A percentile compares a stretch with the other conserved stretches of the same genome.
Evolutionary conservation across 768 basidiomycete genomes (phyloP).

Genomic region (Trametes meyenii): DNA sequence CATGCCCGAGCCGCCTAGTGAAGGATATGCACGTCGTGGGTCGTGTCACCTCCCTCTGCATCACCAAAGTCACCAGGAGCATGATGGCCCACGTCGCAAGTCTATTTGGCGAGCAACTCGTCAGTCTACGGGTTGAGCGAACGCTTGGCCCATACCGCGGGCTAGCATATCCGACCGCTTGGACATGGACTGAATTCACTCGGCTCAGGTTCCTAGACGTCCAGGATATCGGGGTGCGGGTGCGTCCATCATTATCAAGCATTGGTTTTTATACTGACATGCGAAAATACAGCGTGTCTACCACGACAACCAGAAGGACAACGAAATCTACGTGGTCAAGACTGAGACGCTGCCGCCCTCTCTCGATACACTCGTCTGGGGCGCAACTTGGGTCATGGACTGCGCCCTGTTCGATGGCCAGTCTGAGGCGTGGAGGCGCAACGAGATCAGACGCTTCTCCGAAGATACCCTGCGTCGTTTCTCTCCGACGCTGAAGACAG

Average conservation of each 20-base stretch:
- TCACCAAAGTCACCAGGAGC: neutral
- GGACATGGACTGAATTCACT: neutral
- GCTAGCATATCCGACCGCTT: slow-evolving; percentile 2
- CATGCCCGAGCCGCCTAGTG: neutral
- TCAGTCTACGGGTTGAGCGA: slow-evolving; percentile 2
- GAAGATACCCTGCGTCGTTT: neutral
- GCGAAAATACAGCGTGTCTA: neutral
- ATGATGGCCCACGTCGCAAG: neutral
- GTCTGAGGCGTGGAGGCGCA: neutral
- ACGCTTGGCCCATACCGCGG: neutral
- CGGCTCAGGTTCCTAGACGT: slow-evolving; percentile 5
- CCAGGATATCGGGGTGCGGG: neutral
- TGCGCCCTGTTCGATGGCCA: slow-evolving; percentile 1
- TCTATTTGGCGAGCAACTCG: slow-evolving; percentile 3
- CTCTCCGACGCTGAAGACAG: neutral
- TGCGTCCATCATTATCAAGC: neutral
- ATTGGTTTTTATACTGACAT: neutral
- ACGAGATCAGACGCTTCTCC: neutral
- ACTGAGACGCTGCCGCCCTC: neutral
- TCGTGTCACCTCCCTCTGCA: neutral
- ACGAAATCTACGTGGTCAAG: neutral
- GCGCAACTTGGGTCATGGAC: slow-evolving; percentile 3
- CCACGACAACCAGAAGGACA: neutral
- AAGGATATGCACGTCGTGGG: neutral
- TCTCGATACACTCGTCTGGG: slow-evolving; percentile 5